phyloP scores from a whole-genome alignment of 2,329 filamentous ascomycete genomes.

The Aspergillus jensenii region DNA sequence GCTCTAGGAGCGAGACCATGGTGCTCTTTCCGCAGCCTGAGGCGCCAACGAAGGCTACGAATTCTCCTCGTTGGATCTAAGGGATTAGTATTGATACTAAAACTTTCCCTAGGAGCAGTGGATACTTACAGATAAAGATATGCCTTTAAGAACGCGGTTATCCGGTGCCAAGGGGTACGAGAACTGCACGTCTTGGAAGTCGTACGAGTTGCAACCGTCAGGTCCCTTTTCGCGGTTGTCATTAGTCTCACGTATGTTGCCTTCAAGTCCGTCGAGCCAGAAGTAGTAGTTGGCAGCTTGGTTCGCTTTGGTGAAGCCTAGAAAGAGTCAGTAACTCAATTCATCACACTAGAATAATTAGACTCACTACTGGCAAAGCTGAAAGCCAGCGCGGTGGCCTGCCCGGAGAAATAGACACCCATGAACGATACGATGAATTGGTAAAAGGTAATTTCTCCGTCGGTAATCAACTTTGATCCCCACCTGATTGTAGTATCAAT shows the following conservation, averaged over 20 bases:
- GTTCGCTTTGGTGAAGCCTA: constrained; percentile 52
- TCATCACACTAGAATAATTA: background rate
- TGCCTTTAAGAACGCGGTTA: constrained; percentile 26
- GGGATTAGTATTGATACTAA: background rate
- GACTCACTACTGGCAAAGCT: constrained; percentile 21
- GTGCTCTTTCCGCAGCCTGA: constrained; percentile 66
- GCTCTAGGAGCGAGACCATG: constrained; percentile 60
- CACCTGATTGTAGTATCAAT: constrained; percentile 41
- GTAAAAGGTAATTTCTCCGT: constrained; percentile 41
- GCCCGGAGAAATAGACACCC: constrained; percentile 40
- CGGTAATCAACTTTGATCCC: constrained; percentile 57
- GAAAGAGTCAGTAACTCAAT: background rate
- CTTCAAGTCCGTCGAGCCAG: constrained; percentile 43
- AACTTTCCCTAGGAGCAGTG: background rate
- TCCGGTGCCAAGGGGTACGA: constrained; percentile 28
- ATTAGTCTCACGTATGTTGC: constrained; percentile 44
- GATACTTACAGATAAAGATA: constrained; percentile 21
- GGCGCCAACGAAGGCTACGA: constrained; percentile 56
- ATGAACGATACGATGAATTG: constrained; percentile 47
- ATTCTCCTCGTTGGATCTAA: constrained; percentile 49
- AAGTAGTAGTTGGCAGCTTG: constrained; percentile 52
- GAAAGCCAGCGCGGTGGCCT: constrained; percentile 29
- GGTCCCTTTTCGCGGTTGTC: constrained; percentile 36
- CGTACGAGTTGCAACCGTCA: constrained; percentile 37
- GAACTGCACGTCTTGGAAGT: constrained; percentile 45